Base-by-base conservation (phyloP, 75 land plant genomes). In the Selaginella tamariscina region DNA sequence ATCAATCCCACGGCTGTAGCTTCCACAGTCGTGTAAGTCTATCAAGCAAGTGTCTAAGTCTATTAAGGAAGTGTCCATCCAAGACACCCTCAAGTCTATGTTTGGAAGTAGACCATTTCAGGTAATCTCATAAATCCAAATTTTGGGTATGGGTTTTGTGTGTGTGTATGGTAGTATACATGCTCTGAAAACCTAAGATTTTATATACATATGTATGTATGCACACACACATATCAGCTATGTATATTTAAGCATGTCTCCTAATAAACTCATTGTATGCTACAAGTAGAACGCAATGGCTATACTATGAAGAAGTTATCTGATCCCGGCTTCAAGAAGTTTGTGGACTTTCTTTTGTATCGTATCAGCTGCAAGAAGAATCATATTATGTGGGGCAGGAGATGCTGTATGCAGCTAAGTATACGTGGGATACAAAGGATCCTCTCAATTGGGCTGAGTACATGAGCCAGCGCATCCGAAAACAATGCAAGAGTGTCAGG, bases 381-480 rank as follows among this genome's bases (percentile, higher is more conserved):
- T n/a, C 23, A 21, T 23, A 59, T 23, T 59, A 59, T n/a, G 62
- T 59, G 24, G 21, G 62, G 8, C n/a, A 8, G 26, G 62, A 59
- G 26, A 59, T 59, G 5, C 21, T 59, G 26, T 27, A 59, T n/a
- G 62, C 62, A 21, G 62, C 62, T 23, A 59, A 59, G 26, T 59
- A 59, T 59, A 21, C 23, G 9, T 59, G 62, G 62, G 62, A 59
- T 2, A 59, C 62, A 2, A 59, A 59, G 62, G 23, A 8, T 23
- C 9, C 21, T 8, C 26, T 59, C 8, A 21, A 59, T 23, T 59
- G 62, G 62, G 62, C 62, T 23, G 62, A 21, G 26, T 59, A 59
- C 21, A 59, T 59, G 62, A 59, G 62, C 21, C 62, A 59, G 8
- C 5, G 62, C n/a, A 59, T 59, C 62, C 62, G 21, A 59, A 21